These are phyloP conservation scores for Posidonia australis DNA, from an alignment of 106 monocot genomes.

Conservation along the genomic window DNA sequence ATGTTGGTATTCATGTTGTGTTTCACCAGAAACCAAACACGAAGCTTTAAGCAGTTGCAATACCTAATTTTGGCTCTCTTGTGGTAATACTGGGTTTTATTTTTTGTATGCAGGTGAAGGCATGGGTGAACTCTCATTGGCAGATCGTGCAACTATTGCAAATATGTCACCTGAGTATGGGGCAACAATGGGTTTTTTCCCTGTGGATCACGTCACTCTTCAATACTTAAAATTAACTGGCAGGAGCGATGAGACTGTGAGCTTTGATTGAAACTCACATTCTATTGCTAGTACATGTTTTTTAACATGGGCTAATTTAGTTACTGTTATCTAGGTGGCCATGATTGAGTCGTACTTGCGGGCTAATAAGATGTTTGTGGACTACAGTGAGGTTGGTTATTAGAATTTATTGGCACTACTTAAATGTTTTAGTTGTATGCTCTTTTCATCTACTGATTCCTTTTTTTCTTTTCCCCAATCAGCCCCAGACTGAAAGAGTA, in stretches of 20 bases:
- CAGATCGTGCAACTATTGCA: slow-evolving; percentile 95
- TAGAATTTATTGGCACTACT: neutral
- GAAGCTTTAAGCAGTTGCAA: neutral
- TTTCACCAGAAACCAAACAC: neutral
- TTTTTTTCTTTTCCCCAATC: neutral
- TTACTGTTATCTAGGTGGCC: slow-evolving; percentile 35
- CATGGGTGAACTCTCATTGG: slow-evolving; percentile 70
- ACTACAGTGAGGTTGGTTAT: slow-evolving; percentile 63
- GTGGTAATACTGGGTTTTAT: neutral
- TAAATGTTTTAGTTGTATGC: neutral
- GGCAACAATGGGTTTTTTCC: slow-evolving; percentile 98
- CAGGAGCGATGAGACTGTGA: slow-evolving; percentile 90
- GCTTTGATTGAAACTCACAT: slow-evolving; percentile 5
- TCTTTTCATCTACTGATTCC: neutral
- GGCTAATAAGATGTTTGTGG: slow-evolving; percentile 94
- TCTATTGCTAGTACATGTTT: neutral
- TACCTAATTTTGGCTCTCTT: neutral
- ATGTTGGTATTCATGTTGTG: neutral
- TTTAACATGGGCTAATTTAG: neutral
- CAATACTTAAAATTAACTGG: slow-evolving; percentile 89
- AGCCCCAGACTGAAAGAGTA: slow-evolving; percentile 67
- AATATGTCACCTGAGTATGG: slow-evolving; percentile 99
- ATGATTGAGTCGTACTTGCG: slow-evolving; percentile 89
- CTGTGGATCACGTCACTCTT: slow-evolving; percentile 84
- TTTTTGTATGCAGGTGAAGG: slow-evolving; percentile 49